Evolutionary conservation across 352 stramenopile genomes (phyloP), one percentile per base, ranked within the genome.

Genomic region (Blastocystis sp.): DNA sequence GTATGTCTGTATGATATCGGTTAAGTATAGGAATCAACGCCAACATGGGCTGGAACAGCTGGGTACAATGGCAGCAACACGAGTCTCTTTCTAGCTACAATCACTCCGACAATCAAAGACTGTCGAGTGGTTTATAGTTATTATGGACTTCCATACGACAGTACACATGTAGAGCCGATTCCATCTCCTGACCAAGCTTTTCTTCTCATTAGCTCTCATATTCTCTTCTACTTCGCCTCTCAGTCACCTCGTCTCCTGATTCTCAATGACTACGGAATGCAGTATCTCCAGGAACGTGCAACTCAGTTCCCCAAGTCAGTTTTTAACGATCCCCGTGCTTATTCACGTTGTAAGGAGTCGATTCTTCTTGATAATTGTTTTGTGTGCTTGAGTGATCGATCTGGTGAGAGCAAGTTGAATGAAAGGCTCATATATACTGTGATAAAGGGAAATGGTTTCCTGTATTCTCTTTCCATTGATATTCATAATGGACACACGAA

Each of bases 101-200:
- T 79, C 13, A 84, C 73, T 7, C 53, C 73, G 3, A 22, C 48
- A 1, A 24, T 84, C 22, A 84, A 84, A 17, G 11, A 58, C 13
- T 27, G n/a, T 11, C n/a, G 42, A 6, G 53, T 84, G 51, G 68
- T 84, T 57, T 84, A 54, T 57, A 33, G 7, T 22, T 84, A 66
- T 42, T 37, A 84, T 44, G 73, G 73, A 27, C 73, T 84, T 37
- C 73, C 73, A 30, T 84, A 84, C 33, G 73, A 84, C 33, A 68
- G 73, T 37, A 68, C 73, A 22, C 5, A 33, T 27, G 59, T 84
- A 13, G 22, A 84, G 53, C 42, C 73, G 19, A 24, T 58, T 33
- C 2, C n/a, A 22, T 69, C 53, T 1, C 27, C 42, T 27, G 37
- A 60, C 33, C 42, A 84, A 53, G 33, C 42, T 24, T 84, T 84